Conservation (phyloP, 495 filamentous ascomycete genomes). For the Aspergillus saccharolyticus region DNA sequence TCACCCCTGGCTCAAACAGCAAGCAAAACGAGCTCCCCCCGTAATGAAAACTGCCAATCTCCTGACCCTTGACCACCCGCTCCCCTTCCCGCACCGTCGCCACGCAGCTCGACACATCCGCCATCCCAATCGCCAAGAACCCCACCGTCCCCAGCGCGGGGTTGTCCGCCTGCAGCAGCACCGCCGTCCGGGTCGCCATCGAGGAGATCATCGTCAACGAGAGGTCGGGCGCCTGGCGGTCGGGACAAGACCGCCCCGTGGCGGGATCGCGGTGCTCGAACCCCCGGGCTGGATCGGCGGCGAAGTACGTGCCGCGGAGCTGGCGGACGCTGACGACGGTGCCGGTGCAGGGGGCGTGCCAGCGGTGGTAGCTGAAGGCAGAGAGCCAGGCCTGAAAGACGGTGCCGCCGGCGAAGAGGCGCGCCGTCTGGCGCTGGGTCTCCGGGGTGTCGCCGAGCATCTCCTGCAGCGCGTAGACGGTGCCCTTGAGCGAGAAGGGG, state of each 20-base stretch:
- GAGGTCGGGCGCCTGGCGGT: constrained; percentile 10
- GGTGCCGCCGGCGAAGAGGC: constrained; percentile 50
- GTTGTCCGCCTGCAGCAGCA: constrained; percentile 60
- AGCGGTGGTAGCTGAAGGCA: constrained; percentile 60
- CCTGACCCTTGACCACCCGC: constrained; percentile 37
- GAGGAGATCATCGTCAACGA: constrained; percentile 48
- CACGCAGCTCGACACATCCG: constrained; percentile 61
- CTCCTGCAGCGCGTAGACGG: constrained; percentile 23
- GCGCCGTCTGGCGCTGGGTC: constrained; percentile 31
- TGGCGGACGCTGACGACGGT: constrained; percentile 47
- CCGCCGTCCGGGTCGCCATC: constrained; percentile 50
- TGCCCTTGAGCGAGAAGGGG: neutral
- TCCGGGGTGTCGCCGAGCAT: constrained; percentile 45
- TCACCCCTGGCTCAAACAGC: constrained; percentile 40
- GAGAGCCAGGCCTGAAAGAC: constrained; percentile 63
- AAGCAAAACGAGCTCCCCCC: constrained; percentile 50
- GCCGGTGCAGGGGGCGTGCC: constrained; percentile 59
- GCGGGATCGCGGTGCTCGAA: neutral
- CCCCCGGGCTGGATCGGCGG: constrained; percentile 24
- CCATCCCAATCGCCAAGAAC: constrained; percentile 59
- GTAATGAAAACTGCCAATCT: constrained; percentile 34
- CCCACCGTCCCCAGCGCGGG: constrained; percentile 54
- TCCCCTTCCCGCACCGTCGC: constrained; percentile 54
- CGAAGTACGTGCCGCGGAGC: constrained; percentile 60
- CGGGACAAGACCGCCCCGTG: constrained; percentile 9